Percentiles rank a stretch among this genome's conserved stretches.
phyloP scores from a whole-genome alignment of 352 stramenopile species.

The Achlya hypogyna region DNA sequence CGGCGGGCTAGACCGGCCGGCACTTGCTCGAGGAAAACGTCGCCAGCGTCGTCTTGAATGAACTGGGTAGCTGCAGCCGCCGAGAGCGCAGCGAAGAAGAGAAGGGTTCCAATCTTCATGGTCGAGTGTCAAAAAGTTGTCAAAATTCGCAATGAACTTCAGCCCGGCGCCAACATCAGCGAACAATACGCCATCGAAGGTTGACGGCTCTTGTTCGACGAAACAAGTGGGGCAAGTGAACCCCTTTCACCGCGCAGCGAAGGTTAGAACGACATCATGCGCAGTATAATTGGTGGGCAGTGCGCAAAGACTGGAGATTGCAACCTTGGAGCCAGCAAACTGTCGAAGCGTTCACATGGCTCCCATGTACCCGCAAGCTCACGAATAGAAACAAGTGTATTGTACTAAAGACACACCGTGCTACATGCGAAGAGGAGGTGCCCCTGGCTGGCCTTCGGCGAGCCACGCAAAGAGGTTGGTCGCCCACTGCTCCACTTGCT shows the following conservation, averaged over 20 bases:
- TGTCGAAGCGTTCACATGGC: neutral
- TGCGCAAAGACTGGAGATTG: too few relatives aligned
- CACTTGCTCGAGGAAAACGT: neutral
- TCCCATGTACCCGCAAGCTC: too few relatives aligned
- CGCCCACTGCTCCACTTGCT: slow-evolving; percentile 1
- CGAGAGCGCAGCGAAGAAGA: neutral
- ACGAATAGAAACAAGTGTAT: neutral
- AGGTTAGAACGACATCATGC: too few relatives aligned
- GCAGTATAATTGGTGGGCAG: too few relatives aligned
- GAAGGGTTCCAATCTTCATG: neutral
- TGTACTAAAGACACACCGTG: neutral
- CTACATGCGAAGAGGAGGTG: neutral
- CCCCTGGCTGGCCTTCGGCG: neutral
- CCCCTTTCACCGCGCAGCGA: too few relatives aligned
- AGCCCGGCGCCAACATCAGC: too few relatives aligned
- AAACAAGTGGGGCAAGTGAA: too few relatives aligned
- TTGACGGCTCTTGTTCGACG: too few relatives aligned
- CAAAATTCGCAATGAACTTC: neutral
- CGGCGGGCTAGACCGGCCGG: too few relatives aligned
- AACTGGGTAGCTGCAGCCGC: neutral
- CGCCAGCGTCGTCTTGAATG: neutral
- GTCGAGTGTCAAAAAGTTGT: neutral
- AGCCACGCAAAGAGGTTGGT: neutral
- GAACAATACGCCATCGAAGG: neutral
- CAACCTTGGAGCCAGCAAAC: too few relatives aligned